A percentile compares a stretch with the other conserved stretches of the same genome.
phyloP scores from a whole-genome alignment of 2,329 filamentous ascomycete species.

The Falciphora oryzae region DNA sequence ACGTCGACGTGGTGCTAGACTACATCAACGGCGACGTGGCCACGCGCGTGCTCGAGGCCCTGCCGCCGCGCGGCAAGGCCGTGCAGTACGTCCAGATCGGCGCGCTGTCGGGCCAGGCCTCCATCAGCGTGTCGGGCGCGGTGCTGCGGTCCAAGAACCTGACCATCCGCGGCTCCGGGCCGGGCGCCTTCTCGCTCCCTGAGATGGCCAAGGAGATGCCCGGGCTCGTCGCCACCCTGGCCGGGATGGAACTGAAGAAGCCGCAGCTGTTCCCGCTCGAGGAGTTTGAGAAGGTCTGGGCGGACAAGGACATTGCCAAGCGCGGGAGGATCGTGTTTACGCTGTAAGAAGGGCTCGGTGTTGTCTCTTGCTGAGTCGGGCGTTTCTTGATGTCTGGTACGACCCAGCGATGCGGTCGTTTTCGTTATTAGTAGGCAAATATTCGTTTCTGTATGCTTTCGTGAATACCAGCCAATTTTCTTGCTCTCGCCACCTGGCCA shows the following conservation, averaged over 20 bases:
- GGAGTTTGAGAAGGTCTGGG: conserved; percentile 28
- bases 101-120: conserved; percentile 30
- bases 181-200: conserved; percentile 34
- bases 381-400: no score
- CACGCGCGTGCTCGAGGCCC: conserved; percentile 32
- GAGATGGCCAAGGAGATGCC: conserved; percentile 25
- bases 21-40: conserved; percentile 48
- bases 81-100: conserved; percentile 51
- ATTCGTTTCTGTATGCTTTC: no score
- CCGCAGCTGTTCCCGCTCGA: conserved; percentile 24
- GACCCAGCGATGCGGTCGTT: background rate
- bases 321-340: conserved; percentile 9
- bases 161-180: conserved; percentile 39
- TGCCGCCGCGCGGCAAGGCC: conserved; percentile 28
- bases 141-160: conserved; percentile 43
- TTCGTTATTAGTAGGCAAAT: background rate
- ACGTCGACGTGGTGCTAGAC: conserved; percentile 50
- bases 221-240: conserved; percentile 24
- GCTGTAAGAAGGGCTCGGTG: background rate
- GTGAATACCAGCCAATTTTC: no score
- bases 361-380: background rate
- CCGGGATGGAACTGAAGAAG: conserved; percentile 14
- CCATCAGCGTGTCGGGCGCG: conserved; percentile 33
- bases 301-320: conserved; percentile 16
- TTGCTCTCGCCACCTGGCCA: no score